phyloP scores from a whole-genome alignment of 106 monocot species.

The Chionographis japonica region DNA sequence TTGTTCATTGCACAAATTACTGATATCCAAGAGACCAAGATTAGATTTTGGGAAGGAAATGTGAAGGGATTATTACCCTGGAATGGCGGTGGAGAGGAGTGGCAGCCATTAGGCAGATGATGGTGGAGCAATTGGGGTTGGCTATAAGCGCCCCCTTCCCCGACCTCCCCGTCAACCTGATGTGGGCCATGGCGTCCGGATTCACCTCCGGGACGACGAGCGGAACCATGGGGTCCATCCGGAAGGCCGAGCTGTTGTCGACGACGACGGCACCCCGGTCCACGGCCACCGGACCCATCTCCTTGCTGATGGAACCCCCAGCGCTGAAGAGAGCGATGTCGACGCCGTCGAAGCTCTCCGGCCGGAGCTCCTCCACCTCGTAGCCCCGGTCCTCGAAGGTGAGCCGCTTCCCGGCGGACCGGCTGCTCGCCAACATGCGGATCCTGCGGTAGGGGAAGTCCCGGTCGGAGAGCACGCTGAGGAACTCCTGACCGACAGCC shows the following conservation, averaged over 20 bases:
- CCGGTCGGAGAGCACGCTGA: slow-evolving; percentile 76
- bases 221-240: slow-evolving; percentile 79
- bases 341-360: slow-evolving; percentile 82
- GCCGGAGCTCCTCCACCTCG: slow-evolving; percentile 56
- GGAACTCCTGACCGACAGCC: slow-evolving; percentile 97
- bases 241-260: slow-evolving; percentile 90
- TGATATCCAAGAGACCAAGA: too few species aligned
- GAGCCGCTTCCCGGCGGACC: slow-evolving; percentile 64
- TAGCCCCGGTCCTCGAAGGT: slow-evolving; percentile 68
- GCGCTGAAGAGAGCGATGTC: slow-evolving; percentile 90
- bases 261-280: slow-evolving; percentile 70
- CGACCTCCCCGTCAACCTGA: slow-evolving; percentile 36
- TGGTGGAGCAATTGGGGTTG: slow-evolving; percentile 96
- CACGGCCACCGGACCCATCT: slow-evolving; percentile 68
- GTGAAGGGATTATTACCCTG: slow-evolving; percentile 40
- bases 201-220: slow-evolving; percentile 95
- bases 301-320: slow-evolving; percentile 72
- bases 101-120: slow-evolving; percentile 93
- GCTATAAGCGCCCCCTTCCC: slow-evolving; percentile 77
- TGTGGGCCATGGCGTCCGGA: slow-evolving; percentile 68
- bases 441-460: slow-evolving; percentile 82
- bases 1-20: too few species aligned
- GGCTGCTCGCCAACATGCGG: slow-evolving; percentile 69
- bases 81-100: slow-evolving; percentile 92
- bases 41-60: too few species aligned